A percentile compares a stretch with the other conserved stretches of the same genome.
phyloP scores from a whole-genome alignment of 2,329 filamentous ascomycete species.

The Ophiostoma tasmaniense region DNA sequence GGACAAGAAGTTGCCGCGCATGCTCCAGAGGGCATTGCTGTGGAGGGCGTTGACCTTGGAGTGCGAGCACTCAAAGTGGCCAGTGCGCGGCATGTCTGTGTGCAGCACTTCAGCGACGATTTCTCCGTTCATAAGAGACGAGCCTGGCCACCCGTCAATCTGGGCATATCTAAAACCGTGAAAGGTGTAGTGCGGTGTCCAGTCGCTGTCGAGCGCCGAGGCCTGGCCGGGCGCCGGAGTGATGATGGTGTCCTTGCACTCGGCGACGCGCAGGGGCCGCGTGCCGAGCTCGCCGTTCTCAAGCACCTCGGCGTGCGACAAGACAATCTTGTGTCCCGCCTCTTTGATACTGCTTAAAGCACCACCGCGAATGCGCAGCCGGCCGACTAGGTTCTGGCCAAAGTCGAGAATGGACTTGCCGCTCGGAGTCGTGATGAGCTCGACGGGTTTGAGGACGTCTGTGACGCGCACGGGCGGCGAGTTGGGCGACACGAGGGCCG shows the following conservation, averaged over 20 bases:
- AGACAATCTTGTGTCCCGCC: slow-evolving; percentile 29
- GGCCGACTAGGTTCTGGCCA: slow-evolving; percentile 51
- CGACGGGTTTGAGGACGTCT: slow-evolving; percentile 26
- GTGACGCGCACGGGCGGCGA: slow-evolving; percentile 37
- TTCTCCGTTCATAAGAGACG: slow-evolving; percentile 10
- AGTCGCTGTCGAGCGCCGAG: slow-evolving; percentile 22
- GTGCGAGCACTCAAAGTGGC: slow-evolving; percentile 46
- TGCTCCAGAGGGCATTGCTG: slow-evolving; percentile 46
- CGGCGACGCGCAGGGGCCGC: slow-evolving; percentile 36
- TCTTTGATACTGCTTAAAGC: slow-evolving; percentile 22
- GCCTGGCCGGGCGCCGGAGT: slow-evolving; percentile 21
- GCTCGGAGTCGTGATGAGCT: slow-evolving; percentile 27
- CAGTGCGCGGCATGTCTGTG: slow-evolving; percentile 43
- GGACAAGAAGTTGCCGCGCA: slow-evolving; percentile 50
- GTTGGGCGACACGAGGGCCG: slow-evolving; percentile 33
- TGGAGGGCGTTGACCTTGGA: slow-evolving; percentile 44
- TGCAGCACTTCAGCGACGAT: slow-evolving; percentile 34
- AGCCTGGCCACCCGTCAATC: slow-evolving; percentile 10
- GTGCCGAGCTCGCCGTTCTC: slow-evolving; percentile 38
- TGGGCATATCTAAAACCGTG: slow-evolving; percentile 42
- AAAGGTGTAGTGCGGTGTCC: slow-evolving; percentile 43
- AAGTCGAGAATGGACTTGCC: slow-evolving; percentile 47
- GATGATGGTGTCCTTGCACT: slow-evolving; percentile 32
- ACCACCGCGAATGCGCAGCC: slow-evolving; percentile 30
- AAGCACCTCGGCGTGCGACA: slow-evolving; percentile 48